Evolutionary conservation across 2,329 filamentous ascomycete species (phyloP).

Genomic region (Aspergillus sp.): DNA sequence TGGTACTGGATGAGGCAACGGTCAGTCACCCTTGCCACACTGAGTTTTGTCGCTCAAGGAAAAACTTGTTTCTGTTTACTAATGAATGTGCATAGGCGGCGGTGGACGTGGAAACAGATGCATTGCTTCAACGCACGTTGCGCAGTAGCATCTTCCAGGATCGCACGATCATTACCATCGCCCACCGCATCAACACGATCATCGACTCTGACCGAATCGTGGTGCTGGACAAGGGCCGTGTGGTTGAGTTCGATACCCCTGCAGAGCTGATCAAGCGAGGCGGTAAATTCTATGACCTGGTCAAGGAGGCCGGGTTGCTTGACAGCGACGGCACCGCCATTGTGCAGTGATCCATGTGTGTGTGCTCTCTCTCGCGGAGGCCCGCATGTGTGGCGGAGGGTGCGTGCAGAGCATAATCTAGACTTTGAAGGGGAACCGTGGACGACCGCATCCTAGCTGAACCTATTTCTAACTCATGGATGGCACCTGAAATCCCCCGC

Average conservation of each 20-base stretch:
- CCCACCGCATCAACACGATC: conserved; percentile 97
- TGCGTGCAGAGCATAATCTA: conserved; percentile 1
- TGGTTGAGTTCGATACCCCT: conserved; percentile 90
- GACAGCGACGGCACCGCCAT: conserved; percentile 40
- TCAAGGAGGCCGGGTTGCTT: conserved; percentile 82
- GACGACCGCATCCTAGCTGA: conserved; percentile 6
- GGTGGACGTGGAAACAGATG: conserved; percentile 68
- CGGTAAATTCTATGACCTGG: conserved; percentile 83
- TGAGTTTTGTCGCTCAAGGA: conserved; percentile 7
- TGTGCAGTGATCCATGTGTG: conserved; percentile 12
- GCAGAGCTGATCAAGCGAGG: conserved; percentile 69
- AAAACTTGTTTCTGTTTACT: conserved; percentile 2
- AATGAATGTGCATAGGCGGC: conserved; percentile 48
- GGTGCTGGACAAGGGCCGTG: conserved; percentile 84
- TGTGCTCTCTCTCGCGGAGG: not conserved
- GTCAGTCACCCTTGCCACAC: conserved; percentile 44
- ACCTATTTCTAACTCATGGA: conserved; percentile 1
- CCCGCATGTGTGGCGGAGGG: conserved; percentile 6
- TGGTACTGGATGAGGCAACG: conserved; percentile 95
- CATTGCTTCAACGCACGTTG: conserved; percentile 62
- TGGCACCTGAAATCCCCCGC: conserved; percentile 2
- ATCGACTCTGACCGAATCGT: conserved; percentile 85
- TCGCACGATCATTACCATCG: conserved; percentile 96
- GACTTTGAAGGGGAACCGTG: conserved; percentile 1
- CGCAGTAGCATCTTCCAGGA: conserved; percentile 73